phyloP scores from a whole-genome alignment of 176 grass and related monocot species.

The Oryza coarctata region DNA sequence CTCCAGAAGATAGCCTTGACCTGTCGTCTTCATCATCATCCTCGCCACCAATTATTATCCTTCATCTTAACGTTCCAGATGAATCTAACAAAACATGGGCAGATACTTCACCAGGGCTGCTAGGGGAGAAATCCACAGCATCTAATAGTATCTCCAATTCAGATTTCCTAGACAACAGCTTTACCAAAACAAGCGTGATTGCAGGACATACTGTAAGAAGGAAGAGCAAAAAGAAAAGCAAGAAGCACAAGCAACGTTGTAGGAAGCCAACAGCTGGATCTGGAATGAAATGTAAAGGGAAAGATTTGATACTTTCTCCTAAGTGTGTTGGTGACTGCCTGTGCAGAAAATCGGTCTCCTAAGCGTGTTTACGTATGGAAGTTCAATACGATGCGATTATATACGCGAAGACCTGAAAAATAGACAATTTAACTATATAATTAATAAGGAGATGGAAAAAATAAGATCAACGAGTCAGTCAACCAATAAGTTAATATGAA shows the following conservation, averaged over 20 bases:
- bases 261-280: slow-evolving; percentile 37
- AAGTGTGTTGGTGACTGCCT: slow-evolving; percentile 46
- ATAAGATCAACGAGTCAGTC: too few species aligned
- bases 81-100: slow-evolving; percentile 34
- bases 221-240: slow-evolving; percentile 79
- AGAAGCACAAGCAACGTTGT: slow-evolving; percentile 46
- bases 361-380: too few species aligned
- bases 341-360: too few species aligned
- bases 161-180: slow-evolving; percentile 50
- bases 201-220: slow-evolving; percentile 48
- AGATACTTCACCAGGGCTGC: slow-evolving; percentile 38
- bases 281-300: slow-evolving; percentile 45
- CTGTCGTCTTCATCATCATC: slow-evolving; percentile 14
- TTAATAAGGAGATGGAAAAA: too few species aligned
- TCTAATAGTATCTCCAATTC: slow-evolving; percentile 46
- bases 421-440: too few species aligned
- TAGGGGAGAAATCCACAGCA: slow-evolving; percentile 12
- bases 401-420: too few species aligned
- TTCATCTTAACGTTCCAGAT: slow-evolving; percentile 9
- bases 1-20: slow-evolving; percentile 27
- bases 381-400: too few species aligned
- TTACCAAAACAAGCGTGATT: slow-evolving; percentile 43
- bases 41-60: background rate
- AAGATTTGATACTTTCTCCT: slow-evolving; percentile 49
- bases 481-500: too few species aligned